phyloP scores from a whole-genome alignment of 768 basidiomycete genomes.

The Clathrus columnatus region DNA sequence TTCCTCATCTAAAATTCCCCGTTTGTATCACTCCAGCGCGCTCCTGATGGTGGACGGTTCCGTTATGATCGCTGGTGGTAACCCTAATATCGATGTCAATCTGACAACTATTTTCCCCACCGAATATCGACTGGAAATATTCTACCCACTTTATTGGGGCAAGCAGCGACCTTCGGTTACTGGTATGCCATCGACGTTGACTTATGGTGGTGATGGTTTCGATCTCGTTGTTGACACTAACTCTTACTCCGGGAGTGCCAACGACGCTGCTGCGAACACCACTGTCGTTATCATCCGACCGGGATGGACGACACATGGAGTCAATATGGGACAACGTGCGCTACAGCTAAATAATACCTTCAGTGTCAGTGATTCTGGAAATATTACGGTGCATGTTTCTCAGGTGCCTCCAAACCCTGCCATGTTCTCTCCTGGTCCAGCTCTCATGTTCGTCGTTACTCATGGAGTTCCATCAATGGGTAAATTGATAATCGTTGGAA shows the following conservation, averaged over 20 bases:
- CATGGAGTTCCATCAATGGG: constrained; percentile 80
- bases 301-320: constrained; percentile 78
- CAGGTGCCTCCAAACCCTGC: constrained; percentile 82
- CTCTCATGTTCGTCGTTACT: constrained; percentile 72
- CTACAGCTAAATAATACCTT: constrained; percentile 82
- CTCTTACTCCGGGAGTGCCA: constrained; percentile 58
- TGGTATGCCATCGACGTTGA: constrained; percentile 63
- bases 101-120: constrained; percentile 56
- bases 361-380: constrained; percentile 69
- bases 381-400: constrained; percentile 68
- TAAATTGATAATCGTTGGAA: constrained; percentile 68
- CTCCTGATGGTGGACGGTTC: constrained; percentile 84
- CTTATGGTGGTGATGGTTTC: constrained; percentile 79
- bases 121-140: constrained; percentile 74
- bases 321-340: constrained; percentile 82
- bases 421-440: constrained; percentile 85
- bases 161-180: constrained; percentile 56
- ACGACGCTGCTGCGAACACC: constrained; percentile 64
- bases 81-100: constrained; percentile 85
- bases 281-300: constrained; percentile 74
- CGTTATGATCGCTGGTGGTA: constrained; percentile 84
- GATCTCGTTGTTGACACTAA: constrained; percentile 59
- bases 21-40: constrained; percentile 88
- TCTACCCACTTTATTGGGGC: constrained; percentile 88
- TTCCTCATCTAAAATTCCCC: constrained; percentile 51